Evolutionary conservation across 441 rosid species (phyloP).

Genomic region (Jatropha multifida): DNA sequence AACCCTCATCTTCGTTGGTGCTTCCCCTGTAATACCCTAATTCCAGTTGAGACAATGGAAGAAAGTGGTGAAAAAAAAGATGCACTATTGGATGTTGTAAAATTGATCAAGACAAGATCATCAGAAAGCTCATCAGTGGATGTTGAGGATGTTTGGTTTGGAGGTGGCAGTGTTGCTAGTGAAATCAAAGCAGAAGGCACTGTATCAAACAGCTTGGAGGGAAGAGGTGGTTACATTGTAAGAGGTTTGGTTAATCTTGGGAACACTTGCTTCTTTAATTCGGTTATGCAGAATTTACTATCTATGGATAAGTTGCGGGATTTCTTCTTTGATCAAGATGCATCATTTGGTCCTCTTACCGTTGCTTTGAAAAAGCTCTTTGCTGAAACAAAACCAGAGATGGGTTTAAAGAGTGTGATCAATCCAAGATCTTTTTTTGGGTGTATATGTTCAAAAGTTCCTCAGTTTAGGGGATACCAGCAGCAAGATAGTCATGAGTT

Average conservation of each 20-base stretch:
- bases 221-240: conserved; percentile 49
- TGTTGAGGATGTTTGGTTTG: conserved; percentile 61
- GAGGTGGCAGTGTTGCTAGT: conserved; percentile 52
- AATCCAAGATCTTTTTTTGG: conserved; percentile 75
- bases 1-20: conserved; percentile 87
- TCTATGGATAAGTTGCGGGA: conserved; percentile 58
- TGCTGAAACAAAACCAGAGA: conserved; percentile 61
- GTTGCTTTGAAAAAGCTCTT: conserved; percentile 69
- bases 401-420: conserved; percentile 55
- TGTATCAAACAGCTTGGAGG: conserved; percentile 37
- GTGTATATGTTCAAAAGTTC: conserved; percentile 65
- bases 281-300: conserved; percentile 87
- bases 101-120: conserved; percentile 57
- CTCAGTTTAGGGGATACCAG: conserved; percentile 89
- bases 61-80: conserved; percentile 60
- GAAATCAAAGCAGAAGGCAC: conserved; percentile 42
- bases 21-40: conserved; percentile 57
- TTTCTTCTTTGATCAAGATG: conserved; percentile 52
- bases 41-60: conserved; percentile 64
- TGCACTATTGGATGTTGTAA: conserved; percentile 50
- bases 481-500: conserved; percentile 98
- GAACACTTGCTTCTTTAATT: conserved; percentile 94
- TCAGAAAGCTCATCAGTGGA: conserved; percentile 37
- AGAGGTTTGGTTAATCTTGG: conserved; percentile 91
- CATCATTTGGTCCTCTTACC: conserved; percentile 54